These are phyloP conservation scores for Camillea tinctor DNA, from an alignment of 2,329 filamentous ascomycete genomes.

Conservation along the genomic window DNA sequence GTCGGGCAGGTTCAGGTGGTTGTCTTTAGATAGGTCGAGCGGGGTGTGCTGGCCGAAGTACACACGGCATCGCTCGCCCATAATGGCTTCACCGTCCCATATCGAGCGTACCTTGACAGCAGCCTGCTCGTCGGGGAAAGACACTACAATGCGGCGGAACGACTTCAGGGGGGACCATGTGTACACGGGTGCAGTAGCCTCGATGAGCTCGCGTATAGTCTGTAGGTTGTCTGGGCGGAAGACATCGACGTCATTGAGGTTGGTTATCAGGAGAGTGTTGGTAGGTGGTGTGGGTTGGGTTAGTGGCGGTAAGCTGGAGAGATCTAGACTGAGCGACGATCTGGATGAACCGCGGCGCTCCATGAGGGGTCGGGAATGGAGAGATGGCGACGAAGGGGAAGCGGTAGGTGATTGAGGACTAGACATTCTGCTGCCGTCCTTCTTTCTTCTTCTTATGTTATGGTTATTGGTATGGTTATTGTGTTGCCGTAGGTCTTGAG, in stretches of 20 bases:
- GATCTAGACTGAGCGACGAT: conserved; percentile 66
- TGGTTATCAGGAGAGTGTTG: conserved; percentile 84
- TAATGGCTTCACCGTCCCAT: conserved; percentile 71
- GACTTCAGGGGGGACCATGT: conserved; percentile 79
- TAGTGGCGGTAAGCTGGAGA: conserved; percentile 69
- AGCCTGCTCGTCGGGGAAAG: conserved; percentile 69
- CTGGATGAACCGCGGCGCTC: conserved; percentile 42
- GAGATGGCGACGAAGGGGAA: conserved; percentile 27
- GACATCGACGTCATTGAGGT: conserved; percentile 69
- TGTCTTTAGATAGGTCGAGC: conserved; percentile 48
- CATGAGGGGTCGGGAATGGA: conserved; percentile 32
- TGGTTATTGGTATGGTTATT: neutral
- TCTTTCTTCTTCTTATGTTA: conserved; percentile 2
- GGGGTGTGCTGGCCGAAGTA: conserved; percentile 66
- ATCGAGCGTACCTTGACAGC: conserved; percentile 69
- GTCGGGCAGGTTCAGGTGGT: conserved; percentile 65
- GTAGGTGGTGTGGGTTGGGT: conserved; percentile 71
- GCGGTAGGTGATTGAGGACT: conserved; percentile 26
- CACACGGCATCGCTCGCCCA: conserved; percentile 67
- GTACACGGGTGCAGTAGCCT: conserved; percentile 68
- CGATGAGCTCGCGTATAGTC: conserved; percentile 69
- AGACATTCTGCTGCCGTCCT: conserved; percentile 19
- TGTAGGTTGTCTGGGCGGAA: conserved; percentile 74
- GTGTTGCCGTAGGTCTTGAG: neutral
- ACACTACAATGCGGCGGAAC: conserved; percentile 77